Evolutionary conservation across 495 filamentous ascomycete genomes (phyloP), one percentile per base, ranked within the genome.

Genomic region (Talaromyces thailandensis): DNA sequence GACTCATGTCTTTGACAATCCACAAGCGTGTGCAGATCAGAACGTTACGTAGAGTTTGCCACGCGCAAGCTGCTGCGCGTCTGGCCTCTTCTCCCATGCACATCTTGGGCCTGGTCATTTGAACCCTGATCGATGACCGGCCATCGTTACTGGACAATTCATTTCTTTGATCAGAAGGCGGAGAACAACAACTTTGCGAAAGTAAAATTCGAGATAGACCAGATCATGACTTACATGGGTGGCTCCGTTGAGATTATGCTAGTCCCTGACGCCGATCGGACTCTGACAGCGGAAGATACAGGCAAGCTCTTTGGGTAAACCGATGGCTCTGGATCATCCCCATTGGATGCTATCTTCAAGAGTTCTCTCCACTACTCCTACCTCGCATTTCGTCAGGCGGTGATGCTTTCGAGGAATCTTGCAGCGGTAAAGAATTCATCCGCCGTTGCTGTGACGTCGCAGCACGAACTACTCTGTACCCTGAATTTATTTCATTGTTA

Each of bases 181-280:
- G 71, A 25, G 24, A 31, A 7, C 4, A 84, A 88, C 68, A 75
- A 61, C 58, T 9, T 56, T 81, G 83, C 16, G 67, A 71, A 11
- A 7, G 12, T 4, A n/a, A 45, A 76, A 56, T 48, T 32, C 1
- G 66, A n/a, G 18, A 62, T 86, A 21, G 77, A 84, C 32, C 63
- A 77, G 11, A 65, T 69, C 7, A 8, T 84, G 18, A 11, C 58
- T 8, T 23, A 57, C n/a, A 12, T 29, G 7, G 23, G 63, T 14
- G 61, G 62, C 23, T 40, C 72, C 8, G 62, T 75, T 40, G 62
- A 79, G 62, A 83, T 75, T 1, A 67, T 84, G 48, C 62, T 88
- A 57, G 76, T 85, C 1, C 62, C 88, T 29, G 86, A 88, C 64
- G 84, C 69, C 4, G 85, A 88, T 64, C 82, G 68, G 62, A 88